These are phyloP conservation scores for Fragilaria crotonensis DNA, from an alignment of 108 stramenopile genomes.

Conservation along the genomic window DNA sequence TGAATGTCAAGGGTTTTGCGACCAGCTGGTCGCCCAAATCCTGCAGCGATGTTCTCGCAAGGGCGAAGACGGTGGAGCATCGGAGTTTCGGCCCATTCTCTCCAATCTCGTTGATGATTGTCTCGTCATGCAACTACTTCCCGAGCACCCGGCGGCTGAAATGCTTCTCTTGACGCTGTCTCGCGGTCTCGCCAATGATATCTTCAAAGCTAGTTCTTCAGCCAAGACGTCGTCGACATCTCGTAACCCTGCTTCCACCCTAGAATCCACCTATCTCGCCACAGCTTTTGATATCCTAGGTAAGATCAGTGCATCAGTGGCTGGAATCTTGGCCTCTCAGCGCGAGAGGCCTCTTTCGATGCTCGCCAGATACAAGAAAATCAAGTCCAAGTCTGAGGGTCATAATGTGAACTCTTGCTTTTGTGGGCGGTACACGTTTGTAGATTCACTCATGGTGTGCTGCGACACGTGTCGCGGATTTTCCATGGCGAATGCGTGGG, in stretches of 20 bases:
- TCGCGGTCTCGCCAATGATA: slow-evolving; percentile 41
- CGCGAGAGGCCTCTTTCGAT: slow-evolving; percentile 44
- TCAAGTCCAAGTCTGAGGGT: too few relatives aligned
- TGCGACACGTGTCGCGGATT: slow-evolving; percentile 82
- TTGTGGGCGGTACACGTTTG: slow-evolving; percentile 39
- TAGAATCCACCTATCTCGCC: slow-evolving; percentile 68
- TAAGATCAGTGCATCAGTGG: slow-evolving; percentile 70
- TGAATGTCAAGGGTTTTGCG: slow-evolving; percentile 46
- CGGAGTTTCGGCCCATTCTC: slow-evolving; percentile 84
- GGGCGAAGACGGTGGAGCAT: slow-evolving; percentile 82
- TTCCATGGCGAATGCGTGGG: slow-evolving; percentile 73
- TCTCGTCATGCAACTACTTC: slow-evolving; percentile 58
- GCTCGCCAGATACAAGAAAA: too few relatives aligned
- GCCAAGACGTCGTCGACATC: slow-evolving; percentile 19
- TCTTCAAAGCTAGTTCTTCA: slow-evolving; percentile 45
- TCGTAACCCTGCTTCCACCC: slow-evolving; percentile 2
- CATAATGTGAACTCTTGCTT: slow-evolving; percentile 61
- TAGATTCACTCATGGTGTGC: slow-evolving; percentile 71
- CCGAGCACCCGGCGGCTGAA: slow-evolving; percentile 88
- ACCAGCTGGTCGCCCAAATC: slow-evolving; percentile 52
- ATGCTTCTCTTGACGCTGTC: slow-evolving; percentile 69
- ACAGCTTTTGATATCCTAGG: slow-evolving; percentile 84
- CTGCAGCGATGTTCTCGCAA: slow-evolving; percentile 63
- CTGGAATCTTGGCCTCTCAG: slow-evolving; percentile 37
- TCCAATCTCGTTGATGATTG: slow-evolving; percentile 85